Evolutionary conservation across 2,329 filamentous ascomycete species (phyloP), one percentile per base, ranked within the genome.

Genomic region (Colletotrichum sp.): DNA sequence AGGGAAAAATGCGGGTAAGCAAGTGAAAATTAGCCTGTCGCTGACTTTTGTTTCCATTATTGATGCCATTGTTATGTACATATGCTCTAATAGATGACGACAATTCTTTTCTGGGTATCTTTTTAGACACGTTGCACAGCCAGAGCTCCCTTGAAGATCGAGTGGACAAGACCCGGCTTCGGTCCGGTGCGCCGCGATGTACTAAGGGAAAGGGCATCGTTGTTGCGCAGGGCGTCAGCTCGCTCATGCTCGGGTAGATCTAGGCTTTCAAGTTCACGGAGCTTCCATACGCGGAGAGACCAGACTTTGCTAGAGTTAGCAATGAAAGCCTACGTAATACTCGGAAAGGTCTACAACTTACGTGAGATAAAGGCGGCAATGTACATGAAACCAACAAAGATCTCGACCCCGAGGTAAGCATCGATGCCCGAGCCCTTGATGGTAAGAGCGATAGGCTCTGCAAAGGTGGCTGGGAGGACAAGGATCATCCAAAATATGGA

Each of bases 401-500:
- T 79, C 80, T 92, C 89, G 0, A 88, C 87, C 12, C 88, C 82
- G 4, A 90, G 82, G 73, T 91, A 92, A 25, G 88, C 87, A 32
- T 85, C 82, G 0, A 84, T 30, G 48, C 87, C 80, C 22, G 83
- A 68, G 79, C 83, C 78, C 72, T 88, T 86, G 34, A 94, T 88
- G 68, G 90, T 85, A 55, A 94, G 82, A 4, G 89, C 93, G 78
- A 94, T 94, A 3, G 91, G 90, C 78, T 93, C 91, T 48, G 91
- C 89, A 78, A 93, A 95, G 0, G 93, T 95, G 15, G 91, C 91
- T 1, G 94, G 95, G 12, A 95, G 82, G 7, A 93, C 91, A 19
- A 96, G 88, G 8, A 92, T 87, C 30, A 96, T 81, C 94, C 94
- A 96, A 25, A 92, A 90, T 22, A 96, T 87, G 69, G 91, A 94